Evolutionary conservation across 2,329 filamentous ascomycete species (phyloP).

Genomic region (Berkeleyomyces basicola): DNA sequence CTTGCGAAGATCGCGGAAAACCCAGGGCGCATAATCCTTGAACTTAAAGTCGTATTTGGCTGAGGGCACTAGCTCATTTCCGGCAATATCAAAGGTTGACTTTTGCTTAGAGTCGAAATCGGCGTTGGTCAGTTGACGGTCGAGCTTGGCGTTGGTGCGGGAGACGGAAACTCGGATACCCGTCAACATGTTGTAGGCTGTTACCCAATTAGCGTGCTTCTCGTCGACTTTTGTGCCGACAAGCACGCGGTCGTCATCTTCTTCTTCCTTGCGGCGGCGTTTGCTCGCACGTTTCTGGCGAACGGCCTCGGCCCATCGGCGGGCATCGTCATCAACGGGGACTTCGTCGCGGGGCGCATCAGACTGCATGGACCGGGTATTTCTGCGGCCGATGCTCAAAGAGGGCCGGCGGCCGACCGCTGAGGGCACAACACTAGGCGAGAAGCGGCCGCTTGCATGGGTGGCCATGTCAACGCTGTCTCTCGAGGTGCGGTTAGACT

Average conservation of each 20-base stretch:
- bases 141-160: conserved; percentile 89
- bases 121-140: conserved; percentile 72
- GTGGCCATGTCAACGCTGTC: conserved; percentile 56
- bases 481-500: conserved; percentile 50
- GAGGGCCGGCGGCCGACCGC: conserved; percentile 57
- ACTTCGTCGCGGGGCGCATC: conserved; percentile 73
- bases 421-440: conserved; percentile 31
- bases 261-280: conserved; percentile 62
- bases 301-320: conserved; percentile 83
- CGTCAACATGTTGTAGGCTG: conserved; percentile 98
- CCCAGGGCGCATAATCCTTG: conserved; percentile 99
- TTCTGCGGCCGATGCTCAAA: conserved; percentile 62
- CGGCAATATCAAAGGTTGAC: conserved; percentile 81
- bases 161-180: conserved; percentile 96
- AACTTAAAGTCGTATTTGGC: conserved; percentile 99
- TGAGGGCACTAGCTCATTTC: conserved; percentile 91
- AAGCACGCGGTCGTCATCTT: conserved; percentile 86
- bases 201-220: conserved; percentile 92
- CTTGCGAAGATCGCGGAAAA: conserved; percentile 79
- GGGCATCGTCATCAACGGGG: conserved; percentile 73
- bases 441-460: conserved; percentile 65
- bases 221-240: conserved; percentile 97
- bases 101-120: conserved; percentile 94
- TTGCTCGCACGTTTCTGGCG: conserved; percentile 83
- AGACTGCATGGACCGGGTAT: conserved; percentile 71